Conservation (phyloP, 176 grass and related monocot species). For the maize (Zea mays) region Zm-B73-REFERENCE-NAM-5.0 NC_050096.1:91898501-91899000, state of each 20-base stretch:
- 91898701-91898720: background rate
- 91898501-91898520: too few species aligned
- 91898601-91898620: too few species aligned
- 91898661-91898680: background rate
- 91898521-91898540: too few species aligned
- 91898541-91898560: too few species aligned
- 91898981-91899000: too few species aligned
- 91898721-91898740: background rate
- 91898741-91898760: constrained; percentile 7
- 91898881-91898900: constrained; percentile 16
- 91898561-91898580: too few species aligned
- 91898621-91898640: too few species aligned
- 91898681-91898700: background rate
- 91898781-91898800: background rate
- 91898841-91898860: background rate
- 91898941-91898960: too few species aligned
- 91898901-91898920: too few species aligned
- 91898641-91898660: constrained; percentile 13
- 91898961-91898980: too few species aligned
- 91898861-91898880: background rate
- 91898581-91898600: too few species aligned
- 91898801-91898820: background rate
- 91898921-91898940: too few species aligned
- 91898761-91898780: background rate
- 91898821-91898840: background rate